Base-by-base conservation (phyloP, 768 basidiomycete genomes). In the Agrocybe praecox region DNA sequence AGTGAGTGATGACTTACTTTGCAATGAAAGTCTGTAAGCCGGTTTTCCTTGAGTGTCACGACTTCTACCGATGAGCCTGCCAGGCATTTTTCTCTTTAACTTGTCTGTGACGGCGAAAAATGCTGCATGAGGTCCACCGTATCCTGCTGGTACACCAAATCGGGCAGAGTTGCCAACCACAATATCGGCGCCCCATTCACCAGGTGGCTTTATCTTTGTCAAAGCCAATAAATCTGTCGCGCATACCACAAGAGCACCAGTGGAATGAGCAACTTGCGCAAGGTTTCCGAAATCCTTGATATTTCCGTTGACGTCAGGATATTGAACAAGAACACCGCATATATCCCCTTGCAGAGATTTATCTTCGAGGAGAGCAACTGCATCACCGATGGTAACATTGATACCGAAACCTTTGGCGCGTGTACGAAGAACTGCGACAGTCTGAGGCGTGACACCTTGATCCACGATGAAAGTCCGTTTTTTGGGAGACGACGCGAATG, bases 31-130 rank as follows among this genome's bases (percentile, higher is more conserved):
- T 29, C 97, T 85, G 68, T 98, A 98, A 0, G 96, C 97, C 15
- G 87, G 86, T 52, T 89, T 85, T 1, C 96, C 97, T 58, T 87
- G 78, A 8, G 82, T 76, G 70, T 97, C 97, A 56, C 88, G 88
- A 70, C 92, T 95, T 22, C 90, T 80, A 18, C 97, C 97, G 68
- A 99, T 92, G 49, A 99, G 74, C 53, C 97, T 84, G 52, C 97
- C 97, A n/a, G 97, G 97, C 94, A 98, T 97, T 77, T 96, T 96
- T 61, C 96, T 80, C 81, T 98, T 99, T 53, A 98, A 76, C 59
- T 81, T 85, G 55, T 98, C 94, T 18, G 87, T 92, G 62, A 92
- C 92, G 2, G 97, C 92, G 69, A 99, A 98, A 81, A 98, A 99
- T 0, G 93, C 97, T 18, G 90, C 96, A 68, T 99, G 96, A 18